Conservation (phyloP, 2,329 filamentous ascomycete species). For the Akanthomyces lecanii region DNA sequence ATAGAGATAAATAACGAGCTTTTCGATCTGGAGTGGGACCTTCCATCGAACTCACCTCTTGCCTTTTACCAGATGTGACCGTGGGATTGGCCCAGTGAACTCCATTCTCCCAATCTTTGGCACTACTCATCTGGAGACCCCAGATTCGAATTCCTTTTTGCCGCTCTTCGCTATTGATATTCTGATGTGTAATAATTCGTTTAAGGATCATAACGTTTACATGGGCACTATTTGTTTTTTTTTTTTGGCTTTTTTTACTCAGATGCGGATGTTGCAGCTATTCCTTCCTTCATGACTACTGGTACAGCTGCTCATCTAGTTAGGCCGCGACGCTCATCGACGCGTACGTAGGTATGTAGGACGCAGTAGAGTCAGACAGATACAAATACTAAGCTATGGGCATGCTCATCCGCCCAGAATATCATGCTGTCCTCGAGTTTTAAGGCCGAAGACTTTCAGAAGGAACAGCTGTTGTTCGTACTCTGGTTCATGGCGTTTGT, state of each 20-base stretch:
- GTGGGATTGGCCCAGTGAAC: conserved; percentile 54
- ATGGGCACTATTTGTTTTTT: neutral
- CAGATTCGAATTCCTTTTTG: conserved; percentile 40
- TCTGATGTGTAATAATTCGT: neutral
- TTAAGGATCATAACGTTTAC: too few relatives aligned
- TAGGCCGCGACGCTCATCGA: too few relatives aligned
- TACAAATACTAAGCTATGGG: too few relatives aligned
- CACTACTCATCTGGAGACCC: conserved; percentile 36
- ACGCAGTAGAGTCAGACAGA: too few relatives aligned
- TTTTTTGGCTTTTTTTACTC: neutral
- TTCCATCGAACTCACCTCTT: conserved; percentile 72
- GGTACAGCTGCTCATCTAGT: too few relatives aligned
- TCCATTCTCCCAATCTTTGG: conserved; percentile 52
- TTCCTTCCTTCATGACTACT: too few relatives aligned
- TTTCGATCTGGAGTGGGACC: conserved; percentile 58
- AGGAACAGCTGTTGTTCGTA: neutral
- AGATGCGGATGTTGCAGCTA: too few relatives aligned
- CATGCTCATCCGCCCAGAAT: neutral
- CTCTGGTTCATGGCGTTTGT: neutral
- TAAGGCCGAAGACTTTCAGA: too few relatives aligned
- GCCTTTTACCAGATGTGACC: conserved; percentile 79
- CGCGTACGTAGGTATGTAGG: too few relatives aligned
- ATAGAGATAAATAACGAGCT: conserved; percentile 6
- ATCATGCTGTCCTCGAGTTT: neutral
- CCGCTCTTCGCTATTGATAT: neutral